Percentiles rank a stretch among this genome's conserved stretches.
Evolutionary conservation across 768 basidiomycete genomes (phyloP).

Genomic region (Lactarius akahatsu): DNA sequence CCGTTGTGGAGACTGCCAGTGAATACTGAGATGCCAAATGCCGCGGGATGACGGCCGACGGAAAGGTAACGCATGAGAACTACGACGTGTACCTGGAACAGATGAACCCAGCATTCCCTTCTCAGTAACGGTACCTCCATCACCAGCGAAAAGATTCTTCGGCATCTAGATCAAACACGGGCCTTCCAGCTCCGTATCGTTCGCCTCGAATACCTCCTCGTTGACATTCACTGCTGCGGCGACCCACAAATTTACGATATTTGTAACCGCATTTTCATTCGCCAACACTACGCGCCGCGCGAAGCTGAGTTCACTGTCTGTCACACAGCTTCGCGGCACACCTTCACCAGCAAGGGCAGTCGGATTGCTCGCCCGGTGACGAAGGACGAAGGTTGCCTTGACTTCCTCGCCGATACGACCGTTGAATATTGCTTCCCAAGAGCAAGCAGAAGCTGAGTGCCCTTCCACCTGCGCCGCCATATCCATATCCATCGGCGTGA

Average conservation of each 20-base stretch:
- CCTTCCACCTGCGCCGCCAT: slow-evolving; percentile 52
- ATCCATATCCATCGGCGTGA: slow-evolving; percentile 72
- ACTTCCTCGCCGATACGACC: slow-evolving; percentile 49
- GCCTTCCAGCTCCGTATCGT: slow-evolving; percentile 42
- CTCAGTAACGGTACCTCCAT: slow-evolving; percentile 12
- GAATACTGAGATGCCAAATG: slow-evolving; percentile 12
- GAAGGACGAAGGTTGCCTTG: slow-evolving; percentile 50
- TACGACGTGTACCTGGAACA: slow-evolving; percentile 22
- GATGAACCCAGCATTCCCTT: slow-evolving; percentile 10
- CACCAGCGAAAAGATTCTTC: slow-evolving; percentile 26
- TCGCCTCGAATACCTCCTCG: slow-evolving; percentile 69
- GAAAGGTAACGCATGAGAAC: slow-evolving; percentile 11
- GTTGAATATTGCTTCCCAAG: slow-evolving; percentile 20
- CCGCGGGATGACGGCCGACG: slow-evolving; percentile 29
- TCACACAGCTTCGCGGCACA: slow-evolving; percentile 40
- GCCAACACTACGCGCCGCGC: slow-evolving; percentile 87
- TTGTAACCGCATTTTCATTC: slow-evolving; percentile 92
- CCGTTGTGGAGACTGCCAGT: slow-evolving; percentile 14
- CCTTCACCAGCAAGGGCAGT: slow-evolving; percentile 37
- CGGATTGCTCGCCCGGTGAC: slow-evolving; percentile 49
- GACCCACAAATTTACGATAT: slow-evolving; percentile 96
- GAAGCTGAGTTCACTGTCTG: slow-evolving; percentile 69
- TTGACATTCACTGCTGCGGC: slow-evolving; percentile 95
- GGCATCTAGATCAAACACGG: slow-evolving; percentile 36
- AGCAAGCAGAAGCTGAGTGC: slow-evolving; percentile 33